Evolutionary conservation across 176 grass and related monocot genomes (phyloP).

Genomic region (Aegilops bicornis): DNA sequence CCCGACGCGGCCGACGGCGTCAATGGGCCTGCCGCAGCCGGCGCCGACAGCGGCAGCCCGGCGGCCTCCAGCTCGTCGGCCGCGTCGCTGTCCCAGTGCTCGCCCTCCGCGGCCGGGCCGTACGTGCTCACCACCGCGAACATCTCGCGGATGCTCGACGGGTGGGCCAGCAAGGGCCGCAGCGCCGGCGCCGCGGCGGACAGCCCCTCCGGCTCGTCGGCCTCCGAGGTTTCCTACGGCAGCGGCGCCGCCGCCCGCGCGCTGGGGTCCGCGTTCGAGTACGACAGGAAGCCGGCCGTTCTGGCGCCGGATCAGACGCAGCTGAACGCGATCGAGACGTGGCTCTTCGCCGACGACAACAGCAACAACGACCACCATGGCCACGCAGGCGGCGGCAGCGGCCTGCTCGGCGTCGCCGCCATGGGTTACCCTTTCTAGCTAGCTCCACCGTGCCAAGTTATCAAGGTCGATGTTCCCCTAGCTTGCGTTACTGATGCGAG

Average conservation of each 20-base stretch:
- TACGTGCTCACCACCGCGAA: conserved; percentile 71
- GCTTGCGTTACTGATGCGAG: neutral
- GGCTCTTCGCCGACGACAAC: conserved; percentile 59
- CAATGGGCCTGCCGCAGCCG: neutral
- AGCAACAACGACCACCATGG: neutral
- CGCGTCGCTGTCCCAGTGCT: conserved; percentile 34
- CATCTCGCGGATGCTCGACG: conserved; percentile 82
- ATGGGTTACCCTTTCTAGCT: conserved; percentile 51
- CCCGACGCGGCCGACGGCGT: neutral
- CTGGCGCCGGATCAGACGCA: conserved; percentile 17
- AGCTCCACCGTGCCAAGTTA: neutral
- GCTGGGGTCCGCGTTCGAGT: neutral
- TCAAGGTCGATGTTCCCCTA: neutral
- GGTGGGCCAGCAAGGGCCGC: conserved; percentile 36
- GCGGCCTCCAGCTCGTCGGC: conserved; percentile 36
- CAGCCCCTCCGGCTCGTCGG: conserved; percentile 43
- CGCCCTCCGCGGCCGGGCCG: neutral
- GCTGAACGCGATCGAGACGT: conserved; percentile 55
- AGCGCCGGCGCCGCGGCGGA: conserved; percentile 4
- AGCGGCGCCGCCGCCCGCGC: neutral
- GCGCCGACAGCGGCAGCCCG: conserved; percentile 16
- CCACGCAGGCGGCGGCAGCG: conserved; percentile 17
- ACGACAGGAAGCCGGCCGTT: conserved; percentile 31
- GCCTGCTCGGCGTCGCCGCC: neutral
- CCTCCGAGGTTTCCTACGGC: conserved; percentile 34